phyloP scores from a whole-genome alignment of 345 rosid species.

The Eucalyptus dawsonii region DNA sequence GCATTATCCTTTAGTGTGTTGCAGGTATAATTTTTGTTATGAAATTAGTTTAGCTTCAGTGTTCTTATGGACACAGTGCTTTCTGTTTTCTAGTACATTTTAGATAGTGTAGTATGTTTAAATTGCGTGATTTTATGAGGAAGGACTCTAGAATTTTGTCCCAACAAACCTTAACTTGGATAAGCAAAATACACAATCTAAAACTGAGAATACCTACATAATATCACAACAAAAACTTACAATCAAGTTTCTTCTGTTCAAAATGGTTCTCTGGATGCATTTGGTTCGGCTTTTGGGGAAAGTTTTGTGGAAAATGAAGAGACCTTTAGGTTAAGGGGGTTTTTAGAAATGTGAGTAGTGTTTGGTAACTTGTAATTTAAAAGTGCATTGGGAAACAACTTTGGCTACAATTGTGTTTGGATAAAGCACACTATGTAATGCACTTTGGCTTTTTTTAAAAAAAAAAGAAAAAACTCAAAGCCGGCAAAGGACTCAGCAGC shows the following conservation, averaged over 20 bases:
- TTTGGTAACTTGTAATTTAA: not conserved
- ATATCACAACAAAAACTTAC: not conserved
- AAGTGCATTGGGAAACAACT: not conserved
- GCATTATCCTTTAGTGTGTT: conserved; percentile 56
- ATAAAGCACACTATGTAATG: not conserved
- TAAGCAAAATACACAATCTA: not conserved
- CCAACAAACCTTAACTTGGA: not conserved
- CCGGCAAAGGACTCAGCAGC: not conserved
- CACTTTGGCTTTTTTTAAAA: not conserved
- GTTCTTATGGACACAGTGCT: not conserved
- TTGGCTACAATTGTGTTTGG: not conserved
- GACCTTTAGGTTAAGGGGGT: not conserved
- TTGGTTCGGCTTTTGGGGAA: not conserved
- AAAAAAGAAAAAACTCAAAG: no score
- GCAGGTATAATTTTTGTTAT: conserved; percentile 42
- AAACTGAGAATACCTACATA: not conserved
- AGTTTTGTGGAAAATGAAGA: not conserved
- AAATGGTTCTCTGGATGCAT: not conserved
- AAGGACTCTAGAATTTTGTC: not conserved
- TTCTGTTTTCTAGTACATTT: not conserved
- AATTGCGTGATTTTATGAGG: not conserved
- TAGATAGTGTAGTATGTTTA: not conserved
- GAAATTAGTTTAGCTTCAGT: not conserved
- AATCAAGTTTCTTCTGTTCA: not conserved
- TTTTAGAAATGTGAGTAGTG: not conserved